A percentile compares a stretch with the other conserved stretches of the same genome.
Evolutionary conservation across 768 basidiomycete genomes (phyloP).

Genomic region (Boletus coccyginus): DNA sequence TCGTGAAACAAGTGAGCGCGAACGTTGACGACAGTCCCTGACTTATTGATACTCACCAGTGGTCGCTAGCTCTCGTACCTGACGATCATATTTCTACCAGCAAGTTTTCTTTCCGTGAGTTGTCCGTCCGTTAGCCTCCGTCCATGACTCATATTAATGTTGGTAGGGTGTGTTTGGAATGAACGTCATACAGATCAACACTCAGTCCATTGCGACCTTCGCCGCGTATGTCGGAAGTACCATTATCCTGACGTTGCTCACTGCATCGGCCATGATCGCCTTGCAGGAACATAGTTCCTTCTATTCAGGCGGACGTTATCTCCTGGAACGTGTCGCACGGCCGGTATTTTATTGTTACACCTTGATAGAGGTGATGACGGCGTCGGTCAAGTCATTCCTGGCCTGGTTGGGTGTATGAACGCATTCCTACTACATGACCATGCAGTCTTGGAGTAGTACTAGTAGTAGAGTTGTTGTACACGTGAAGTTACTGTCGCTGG

Average conservation of each 20-base stretch:
- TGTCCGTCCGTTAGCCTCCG: no score
- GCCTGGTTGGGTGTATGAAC: neutral
- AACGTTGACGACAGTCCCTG: neutral
- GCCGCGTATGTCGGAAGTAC: conserved; percentile 41
- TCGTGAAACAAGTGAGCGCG: conserved; percentile 32
- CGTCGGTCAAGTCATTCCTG: neutral
- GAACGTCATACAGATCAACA: conserved; percentile 32
- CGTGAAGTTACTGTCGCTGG: neutral
- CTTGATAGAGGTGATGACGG: neutral
- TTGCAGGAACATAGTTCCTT: conserved; percentile 37
- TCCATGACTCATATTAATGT: neutral
- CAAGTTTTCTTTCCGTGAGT: conserved; percentile 41
- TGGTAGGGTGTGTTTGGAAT: conserved; percentile 32
- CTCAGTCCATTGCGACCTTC: conserved; percentile 30
- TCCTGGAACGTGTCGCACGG: conserved; percentile 20
- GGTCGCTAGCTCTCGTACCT: conserved; percentile 49
- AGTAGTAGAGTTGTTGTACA: neutral
- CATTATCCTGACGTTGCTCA: conserved; percentile 45
- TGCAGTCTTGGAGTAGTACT: neutral
- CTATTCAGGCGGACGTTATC: conserved; percentile 4
- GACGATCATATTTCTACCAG: conserved; percentile 61
- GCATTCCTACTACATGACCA: neutral
- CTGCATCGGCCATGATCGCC: conserved; percentile 56
- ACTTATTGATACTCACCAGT: neutral
- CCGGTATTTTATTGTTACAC: conserved; percentile 8